Conservation (phyloP, 805 yeast species). For the Suhomyces xylopsoci region DNA sequence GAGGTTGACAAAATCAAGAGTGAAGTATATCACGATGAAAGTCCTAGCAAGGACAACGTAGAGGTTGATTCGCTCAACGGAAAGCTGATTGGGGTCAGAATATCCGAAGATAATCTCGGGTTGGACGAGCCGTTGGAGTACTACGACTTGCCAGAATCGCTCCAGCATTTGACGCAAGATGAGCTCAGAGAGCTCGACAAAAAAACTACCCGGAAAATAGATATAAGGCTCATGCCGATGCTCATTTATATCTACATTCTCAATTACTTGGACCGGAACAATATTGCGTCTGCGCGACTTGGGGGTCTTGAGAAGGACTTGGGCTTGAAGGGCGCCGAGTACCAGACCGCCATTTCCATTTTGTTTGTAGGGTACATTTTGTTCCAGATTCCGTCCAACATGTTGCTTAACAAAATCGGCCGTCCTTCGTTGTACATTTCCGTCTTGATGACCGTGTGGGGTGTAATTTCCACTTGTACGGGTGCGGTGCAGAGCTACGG, state of each 20-base stretch:
- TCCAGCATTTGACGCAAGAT: constrained; percentile 30
- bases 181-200: constrained; percentile 44
- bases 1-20: not conserved
- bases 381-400: constrained; percentile 49
- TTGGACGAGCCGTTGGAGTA: constrained; percentile 7
- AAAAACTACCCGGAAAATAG: constrained; percentile 46
- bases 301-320: constrained; percentile 49
- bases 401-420: constrained; percentile 45
- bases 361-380: constrained; percentile 49
- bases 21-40: constrained; percentile 1
- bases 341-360: constrained; percentile 51
- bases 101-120: constrained; percentile 3
- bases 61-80: not conserved
- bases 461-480: constrained; percentile 45
- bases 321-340: constrained; percentile 39
- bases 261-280: constrained; percentile 51
- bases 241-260: constrained; percentile 49
- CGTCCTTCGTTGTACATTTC: constrained; percentile 52
- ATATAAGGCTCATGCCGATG: constrained; percentile 49
- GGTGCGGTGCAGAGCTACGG: constrained; percentile 45
- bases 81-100: not conserved
- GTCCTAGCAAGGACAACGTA: not conserved
- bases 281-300: constrained; percentile 52
- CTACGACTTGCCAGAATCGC: constrained; percentile 28
- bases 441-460: constrained; percentile 49